Base-by-base conservation (phyloP, 1,284 basidiomycete species). In the Vanrija sp. region DNA sequence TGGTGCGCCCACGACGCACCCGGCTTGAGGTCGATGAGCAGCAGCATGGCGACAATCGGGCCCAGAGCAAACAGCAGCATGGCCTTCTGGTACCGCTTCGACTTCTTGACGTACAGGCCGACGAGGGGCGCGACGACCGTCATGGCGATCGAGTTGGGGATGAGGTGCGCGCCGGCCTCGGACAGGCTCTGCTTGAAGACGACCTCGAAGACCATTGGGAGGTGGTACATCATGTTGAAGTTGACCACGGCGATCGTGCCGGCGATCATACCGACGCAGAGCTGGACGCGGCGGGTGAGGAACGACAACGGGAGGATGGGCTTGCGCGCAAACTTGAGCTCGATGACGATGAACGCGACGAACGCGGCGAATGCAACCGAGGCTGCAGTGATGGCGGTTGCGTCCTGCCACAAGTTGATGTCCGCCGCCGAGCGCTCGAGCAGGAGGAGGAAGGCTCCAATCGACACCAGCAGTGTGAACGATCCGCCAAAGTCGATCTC, bases 221-320 rank as follows among this genome's bases (percentile, higher is more conserved):
- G 55, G 39, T 65, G 63, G 45, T 65, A 67, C n/a, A 61, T 45
- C 65, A 65, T 65, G 53, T 67, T 67, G 51, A 65, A 65, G 54
- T 65, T 67, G 31, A 65, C 65, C 8, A 65, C 58, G 7, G 65
- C 65, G 16, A 67, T 62, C 9, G 61, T 37, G 8, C 51, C 54
- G 0, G 62, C 51, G 18, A 67, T 67, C 51, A 65, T 57, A 14
- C 65, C 63, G 4, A 64, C 59, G 23, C 62, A 67, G 8, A 67
- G 56, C 6, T 57, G 55, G 3, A 60, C 62, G 3, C 63, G 57
- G 9, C 57, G 47, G 15, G 37, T 24, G 2, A 66, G 49, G 12
- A 68, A 44, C 3, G 60, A 51, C 6, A 68, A 57, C 1, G 66
- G 63, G n/a, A 68, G 54, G 6, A 68, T 58, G 5, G 66, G 66